A percentile compares a stretch with the other conserved stretches of the same genome.
Evolutionary conservation across 2,329 filamentous ascomycete species (phyloP).

Genomic region (Cladosporium sp.): DNA sequence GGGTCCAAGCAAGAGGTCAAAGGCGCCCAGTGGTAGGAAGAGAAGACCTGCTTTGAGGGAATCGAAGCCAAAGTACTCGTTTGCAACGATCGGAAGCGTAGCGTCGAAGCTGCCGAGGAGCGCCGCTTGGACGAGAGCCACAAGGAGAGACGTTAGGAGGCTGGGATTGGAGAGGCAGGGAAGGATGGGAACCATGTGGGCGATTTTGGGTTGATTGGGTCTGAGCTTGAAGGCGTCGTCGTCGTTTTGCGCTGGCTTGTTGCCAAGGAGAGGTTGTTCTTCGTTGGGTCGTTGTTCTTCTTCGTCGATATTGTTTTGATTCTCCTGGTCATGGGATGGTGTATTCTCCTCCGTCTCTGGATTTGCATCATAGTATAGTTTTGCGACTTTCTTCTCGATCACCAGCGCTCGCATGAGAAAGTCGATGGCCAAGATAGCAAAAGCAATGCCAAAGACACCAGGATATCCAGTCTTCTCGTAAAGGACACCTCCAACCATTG

Average conservation of each 20-base stretch:
- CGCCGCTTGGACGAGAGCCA: constrained; percentile 43
- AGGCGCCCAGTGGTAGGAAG: constrained; percentile 43
- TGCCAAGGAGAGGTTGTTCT: constrained; percentile 37
- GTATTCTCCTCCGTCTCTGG: neutral
- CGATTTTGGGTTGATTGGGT: constrained; percentile 36
- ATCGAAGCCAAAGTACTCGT: constrained; percentile 42
- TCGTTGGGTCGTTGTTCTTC: constrained; percentile 23
- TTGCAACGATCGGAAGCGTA: constrained; percentile 43
- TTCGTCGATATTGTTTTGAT: neutral
- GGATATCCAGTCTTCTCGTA: constrained; percentile 56
- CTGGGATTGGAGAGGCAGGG: constrained; percentile 38
- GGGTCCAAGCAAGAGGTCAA: constrained; percentile 44
- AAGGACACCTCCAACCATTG: constrained; percentile 56
- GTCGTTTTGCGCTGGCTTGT: constrained; percentile 26
- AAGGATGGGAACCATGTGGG: constrained; percentile 46
- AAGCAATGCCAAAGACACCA: constrained; percentile 56
- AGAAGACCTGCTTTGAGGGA: constrained; percentile 43
- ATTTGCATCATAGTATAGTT: constrained; percentile 20
- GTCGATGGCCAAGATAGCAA: constrained; percentile 54
- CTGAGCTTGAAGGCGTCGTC: constrained; percentile 40
- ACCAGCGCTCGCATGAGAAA: constrained; percentile 57
- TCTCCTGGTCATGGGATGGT: neutral
- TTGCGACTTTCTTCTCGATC: constrained; percentile 59
- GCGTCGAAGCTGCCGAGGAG: constrained; percentile 44
- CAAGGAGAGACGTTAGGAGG: constrained; percentile 36